A percentile compares a stretch with the other conserved stretches of the same genome.
Conservation (phyloP, 2,329 filamentous ascomycete species). For the Huntiella abstrusa region DNA sequence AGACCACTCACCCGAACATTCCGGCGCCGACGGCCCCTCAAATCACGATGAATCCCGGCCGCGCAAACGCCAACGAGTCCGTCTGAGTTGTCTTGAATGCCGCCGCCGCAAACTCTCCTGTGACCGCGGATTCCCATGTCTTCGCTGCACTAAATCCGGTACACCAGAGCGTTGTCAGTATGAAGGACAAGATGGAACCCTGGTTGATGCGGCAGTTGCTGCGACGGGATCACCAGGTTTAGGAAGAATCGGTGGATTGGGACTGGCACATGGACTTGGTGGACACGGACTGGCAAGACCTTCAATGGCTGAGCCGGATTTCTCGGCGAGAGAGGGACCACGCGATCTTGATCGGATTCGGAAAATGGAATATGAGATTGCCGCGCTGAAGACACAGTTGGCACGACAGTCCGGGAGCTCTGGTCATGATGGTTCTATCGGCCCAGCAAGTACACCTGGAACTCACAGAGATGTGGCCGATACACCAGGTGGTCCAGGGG, state of each 20-base stretch:
- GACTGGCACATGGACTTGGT: neutral
- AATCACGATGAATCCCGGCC: slow-evolving; percentile 18
- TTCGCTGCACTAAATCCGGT: slow-evolving; percentile 42
- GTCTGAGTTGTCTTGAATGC: slow-evolving; percentile 41
- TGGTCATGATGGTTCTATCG: slow-evolving; percentile 12
- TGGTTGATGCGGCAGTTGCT: slow-evolving; percentile 25
- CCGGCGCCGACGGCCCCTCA: neutral
- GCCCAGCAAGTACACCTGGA: slow-evolving; percentile 13
- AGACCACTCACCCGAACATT: neutral
- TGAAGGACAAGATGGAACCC: slow-evolving; percentile 34
- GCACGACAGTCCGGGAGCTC: slow-evolving; percentile 23
- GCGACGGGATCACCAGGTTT: slow-evolving; percentile 23
- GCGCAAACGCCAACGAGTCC: slow-evolving; percentile 39
- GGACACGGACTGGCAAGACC: slow-evolving; percentile 15
- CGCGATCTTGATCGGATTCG: slow-evolving; percentile 37
- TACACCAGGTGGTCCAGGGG: slow-evolving; percentile 11
- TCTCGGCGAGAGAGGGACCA: slow-evolving; percentile 20
- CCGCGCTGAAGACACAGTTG: slow-evolving; percentile 35
- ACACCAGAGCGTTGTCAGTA: slow-evolving; percentile 41
- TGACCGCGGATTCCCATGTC: slow-evolving; percentile 41
- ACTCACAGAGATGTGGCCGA: slow-evolving; percentile 25
- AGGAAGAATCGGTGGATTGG: slow-evolving; percentile 20
- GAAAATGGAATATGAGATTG: slow-evolving; percentile 38
- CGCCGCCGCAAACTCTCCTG: slow-evolving; percentile 42
- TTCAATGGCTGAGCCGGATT: slow-evolving; percentile 19